These are phyloP conservation scores for Fusarium torreyae DNA, from an alignment of 2,329 filamentous ascomycete species.

Conservation along the genomic window DNA sequence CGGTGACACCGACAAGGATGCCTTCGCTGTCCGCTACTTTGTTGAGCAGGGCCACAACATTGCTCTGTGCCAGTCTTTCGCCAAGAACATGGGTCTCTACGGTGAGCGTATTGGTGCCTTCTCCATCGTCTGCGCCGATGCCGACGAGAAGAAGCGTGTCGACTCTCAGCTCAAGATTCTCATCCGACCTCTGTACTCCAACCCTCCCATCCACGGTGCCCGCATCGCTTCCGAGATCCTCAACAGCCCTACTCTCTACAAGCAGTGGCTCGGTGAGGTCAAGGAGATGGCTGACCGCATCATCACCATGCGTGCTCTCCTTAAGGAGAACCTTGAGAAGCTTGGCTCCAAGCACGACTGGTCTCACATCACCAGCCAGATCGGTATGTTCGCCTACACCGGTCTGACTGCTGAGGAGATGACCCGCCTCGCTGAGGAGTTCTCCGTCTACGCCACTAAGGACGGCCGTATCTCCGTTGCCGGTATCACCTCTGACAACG, in stretches of 20 bases:
- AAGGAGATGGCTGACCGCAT: slow-evolving; percentile 99
- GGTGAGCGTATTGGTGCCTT: slow-evolving; percentile 98
- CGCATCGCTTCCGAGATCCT: slow-evolving; percentile 94
- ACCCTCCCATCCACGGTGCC: slow-evolving; percentile 96
- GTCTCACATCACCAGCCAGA: slow-evolving; percentile 98
- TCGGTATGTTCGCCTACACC: slow-evolving; percentile 99
- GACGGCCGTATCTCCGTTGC: slow-evolving; percentile 90
- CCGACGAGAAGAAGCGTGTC: slow-evolving; percentile 94
- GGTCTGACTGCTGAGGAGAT: slow-evolving; percentile 93
- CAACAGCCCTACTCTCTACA: slow-evolving; percentile 85
- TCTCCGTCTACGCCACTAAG: slow-evolving; percentile 98
- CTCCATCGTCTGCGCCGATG: slow-evolving; percentile 87
- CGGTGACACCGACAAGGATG: slow-evolving; percentile 91
- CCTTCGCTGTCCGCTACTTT: slow-evolving; percentile 94
- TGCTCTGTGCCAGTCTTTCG: slow-evolving; percentile 92
- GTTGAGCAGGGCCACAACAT: slow-evolving; percentile 92
- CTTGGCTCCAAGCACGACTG: slow-evolving; percentile 97
- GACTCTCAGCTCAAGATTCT: slow-evolving; percentile 99
- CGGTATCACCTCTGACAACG: slow-evolving; percentile 85
- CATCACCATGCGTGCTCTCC: slow-evolving; percentile 95
- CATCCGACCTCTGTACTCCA: slow-evolving; percentile 96
- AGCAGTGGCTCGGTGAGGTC: slow-evolving; percentile 96
- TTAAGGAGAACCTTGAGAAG: slow-evolving; percentile 95
- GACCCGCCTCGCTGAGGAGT: slow-evolving; percentile 91
- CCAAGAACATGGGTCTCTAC: slow-evolving; percentile 99